A percentile compares a stretch with the other conserved stretches of the same genome.
Evolutionary conservation across 768 basidiomycete genomes (phyloP).

Genomic region (Russula brevipes): DNA sequence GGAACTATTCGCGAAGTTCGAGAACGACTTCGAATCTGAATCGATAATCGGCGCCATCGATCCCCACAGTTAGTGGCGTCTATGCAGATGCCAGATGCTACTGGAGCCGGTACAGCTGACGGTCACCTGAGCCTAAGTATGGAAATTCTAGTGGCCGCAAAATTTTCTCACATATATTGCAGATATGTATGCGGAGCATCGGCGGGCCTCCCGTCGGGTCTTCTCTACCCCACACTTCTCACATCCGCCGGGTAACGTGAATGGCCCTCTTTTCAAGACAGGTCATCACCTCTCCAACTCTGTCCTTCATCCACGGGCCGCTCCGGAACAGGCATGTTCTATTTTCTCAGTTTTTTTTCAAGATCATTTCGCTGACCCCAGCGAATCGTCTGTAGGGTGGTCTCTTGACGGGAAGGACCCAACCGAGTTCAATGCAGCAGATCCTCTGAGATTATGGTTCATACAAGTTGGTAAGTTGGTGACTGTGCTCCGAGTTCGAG

Average conservation of each 20-base stretch:
- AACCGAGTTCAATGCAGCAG: constrained; percentile 51
- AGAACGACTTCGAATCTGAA: too few species aligned
- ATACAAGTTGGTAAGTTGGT: constrained; percentile 62
- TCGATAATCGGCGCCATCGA: too few species aligned
- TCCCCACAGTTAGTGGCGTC: too few species aligned
- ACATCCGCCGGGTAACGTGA: background rate
- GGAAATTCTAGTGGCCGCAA: too few species aligned
- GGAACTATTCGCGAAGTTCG: too few species aligned
- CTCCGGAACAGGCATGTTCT: constrained; percentile 24
- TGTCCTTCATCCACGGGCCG: constrained; percentile 1
- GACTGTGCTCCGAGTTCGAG: too few species aligned
- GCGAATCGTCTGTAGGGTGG: constrained; percentile 48
- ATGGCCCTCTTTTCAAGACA: background rate
- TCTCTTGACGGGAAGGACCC: constrained; percentile 69
- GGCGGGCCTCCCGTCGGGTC: too few species aligned
- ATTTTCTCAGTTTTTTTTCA: background rate
- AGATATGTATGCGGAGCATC: too few species aligned
- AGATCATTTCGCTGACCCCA: background rate
- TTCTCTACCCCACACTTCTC: background rate
- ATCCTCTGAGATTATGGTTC: constrained; percentile 75
- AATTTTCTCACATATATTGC: too few species aligned
- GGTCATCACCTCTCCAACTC: constrained; percentile 5
- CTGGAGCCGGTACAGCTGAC: too few species aligned
- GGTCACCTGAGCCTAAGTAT: too few species aligned
- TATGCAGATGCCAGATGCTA: too few species aligned